Base-by-base conservation (phyloP, 148 eudicot species). In the Cornus suecica region DNA sequence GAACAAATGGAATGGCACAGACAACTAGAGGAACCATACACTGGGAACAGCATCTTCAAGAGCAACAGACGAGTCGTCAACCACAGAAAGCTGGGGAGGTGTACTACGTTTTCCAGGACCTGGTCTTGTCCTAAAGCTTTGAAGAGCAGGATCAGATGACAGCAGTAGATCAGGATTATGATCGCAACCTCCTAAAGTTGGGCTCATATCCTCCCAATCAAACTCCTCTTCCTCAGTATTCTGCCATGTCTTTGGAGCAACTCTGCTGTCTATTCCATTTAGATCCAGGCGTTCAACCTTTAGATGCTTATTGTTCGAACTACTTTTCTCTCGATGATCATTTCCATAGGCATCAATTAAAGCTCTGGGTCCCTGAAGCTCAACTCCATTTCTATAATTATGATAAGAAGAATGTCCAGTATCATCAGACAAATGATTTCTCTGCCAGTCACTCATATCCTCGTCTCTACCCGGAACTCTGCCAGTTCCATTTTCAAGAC, bases 301-400 rank as follows among this genome's bases (percentile, higher is more conserved):
- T 29, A 65, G 77, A 77, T 86, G 83, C 79, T 82, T 86, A 70
- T 65, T 78, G 68, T 75, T 85, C 66, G 74, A 61, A 73, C 76
- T 70, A 79, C 81, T 83, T 56, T 80, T 85, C 77, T 91, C 83
- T 78, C 87, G 77, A 77, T 93, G 77, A 77, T 93, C 98, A 65
- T 78, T 90, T 68, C 98, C 98, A 84, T 91, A 93, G 27, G 98
- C 98, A 88, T 89, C 90, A 83, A 93, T 93, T 78, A 93, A 83
- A 61, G 97, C 97, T 79, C 97, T 87, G 16, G 97, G 89, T 63
- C 98, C 72, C 58, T 85, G 82, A 84, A 81, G 91, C 37, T 86
- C 88, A 80, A 72, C 72, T 73, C 90, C 87, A 79, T 83, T 91
- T 52, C 65, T 72, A 31, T 65, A 28, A 60, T 70, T 75, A 66